Conservation (phyloP, 345 rosid genomes). For the Heritiera littoralis region DNA sequence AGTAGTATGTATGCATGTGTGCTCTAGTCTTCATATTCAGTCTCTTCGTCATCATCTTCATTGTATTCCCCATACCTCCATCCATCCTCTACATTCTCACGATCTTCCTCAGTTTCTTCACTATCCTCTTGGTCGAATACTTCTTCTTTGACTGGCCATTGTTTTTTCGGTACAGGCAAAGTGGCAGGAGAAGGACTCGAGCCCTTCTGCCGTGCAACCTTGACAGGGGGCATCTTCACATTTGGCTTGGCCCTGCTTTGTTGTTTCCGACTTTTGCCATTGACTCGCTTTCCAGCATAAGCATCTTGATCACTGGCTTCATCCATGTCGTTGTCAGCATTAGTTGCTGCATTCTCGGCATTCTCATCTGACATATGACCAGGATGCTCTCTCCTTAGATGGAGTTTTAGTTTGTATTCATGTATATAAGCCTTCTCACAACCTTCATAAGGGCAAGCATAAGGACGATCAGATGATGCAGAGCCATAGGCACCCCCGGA, state of each 20-base stretch:
- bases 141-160: conserved; percentile 69
- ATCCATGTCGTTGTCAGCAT: conserved; percentile 68
- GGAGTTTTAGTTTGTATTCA: conserved; percentile 97
- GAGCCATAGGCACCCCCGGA: conserved; percentile 52
- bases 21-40: conserved; percentile 79
- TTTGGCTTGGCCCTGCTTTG: conserved; percentile 61
- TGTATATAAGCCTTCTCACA: conserved; percentile 96
- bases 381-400: conserved; percentile 90
- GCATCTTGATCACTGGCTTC: conserved; percentile 86
- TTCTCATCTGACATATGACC: conserved; percentile 75
- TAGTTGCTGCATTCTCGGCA: conserved; percentile 49
- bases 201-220: conserved; percentile 48
- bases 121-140: conserved; percentile 74
- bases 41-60: conserved; percentile 90
- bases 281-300: conserved; percentile 55
- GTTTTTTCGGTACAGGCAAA: conserved; percentile 36
- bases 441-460: conserved; percentile 86
- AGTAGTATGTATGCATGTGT: not conserved
- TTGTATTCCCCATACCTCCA: conserved; percentile 74
- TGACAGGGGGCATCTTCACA: conserved; percentile 67
- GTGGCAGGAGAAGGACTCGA: too few relatives aligned
- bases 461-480: conserved; percentile 82
- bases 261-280: conserved; percentile 63
- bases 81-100: conserved; percentile 79
- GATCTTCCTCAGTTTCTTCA: conserved; percentile 89